These are phyloP conservation scores for Parachaetomium inaequale DNA, from an alignment of 495 filamentous ascomycete genomes.

Conservation along the genomic window DNA sequence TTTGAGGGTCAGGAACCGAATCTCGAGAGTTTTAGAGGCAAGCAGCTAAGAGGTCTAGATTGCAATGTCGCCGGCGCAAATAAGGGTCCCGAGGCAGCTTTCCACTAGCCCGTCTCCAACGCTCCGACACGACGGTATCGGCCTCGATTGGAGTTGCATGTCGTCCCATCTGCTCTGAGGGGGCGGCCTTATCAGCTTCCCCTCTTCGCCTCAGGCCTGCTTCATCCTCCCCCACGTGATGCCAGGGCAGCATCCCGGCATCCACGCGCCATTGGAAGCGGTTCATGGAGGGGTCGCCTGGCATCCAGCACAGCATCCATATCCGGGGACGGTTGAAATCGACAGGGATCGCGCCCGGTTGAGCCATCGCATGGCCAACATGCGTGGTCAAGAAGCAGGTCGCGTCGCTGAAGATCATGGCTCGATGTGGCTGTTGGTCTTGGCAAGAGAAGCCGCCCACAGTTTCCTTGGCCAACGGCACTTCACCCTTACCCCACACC, in stretches of 20 bases:
- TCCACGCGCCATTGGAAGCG: neutral
- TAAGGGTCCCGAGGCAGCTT: neutral
- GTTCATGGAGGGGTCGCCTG: neutral
- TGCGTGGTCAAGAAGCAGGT: neutral
- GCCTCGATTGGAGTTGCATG: neutral
- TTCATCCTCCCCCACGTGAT: neutral
- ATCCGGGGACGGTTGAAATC: neutral
- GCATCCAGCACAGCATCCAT: neutral
- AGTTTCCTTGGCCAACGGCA: too few relatives aligned
- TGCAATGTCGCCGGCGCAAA: neutral
- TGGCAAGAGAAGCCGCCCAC: neutral
- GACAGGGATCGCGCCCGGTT: neutral
- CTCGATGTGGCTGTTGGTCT: neutral
- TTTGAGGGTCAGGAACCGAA: too few relatives aligned
- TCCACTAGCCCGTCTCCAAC: neutral
- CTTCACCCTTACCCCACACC: too few relatives aligned
- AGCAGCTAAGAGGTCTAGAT: too few relatives aligned
- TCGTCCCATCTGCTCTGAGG: neutral
- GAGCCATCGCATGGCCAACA: neutral
- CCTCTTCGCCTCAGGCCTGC: neutral
- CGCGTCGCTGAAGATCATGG: neutral
- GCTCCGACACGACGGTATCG: neutral
- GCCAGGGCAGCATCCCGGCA: neutral
- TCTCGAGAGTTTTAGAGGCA: too few relatives aligned
- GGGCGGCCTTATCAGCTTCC: constrained; percentile 1